Evolutionary conservation across 2,329 filamentous ascomycete species (phyloP), one percentile per base, ranked within the genome.

Genomic region (Fusarium succisae): DNA sequence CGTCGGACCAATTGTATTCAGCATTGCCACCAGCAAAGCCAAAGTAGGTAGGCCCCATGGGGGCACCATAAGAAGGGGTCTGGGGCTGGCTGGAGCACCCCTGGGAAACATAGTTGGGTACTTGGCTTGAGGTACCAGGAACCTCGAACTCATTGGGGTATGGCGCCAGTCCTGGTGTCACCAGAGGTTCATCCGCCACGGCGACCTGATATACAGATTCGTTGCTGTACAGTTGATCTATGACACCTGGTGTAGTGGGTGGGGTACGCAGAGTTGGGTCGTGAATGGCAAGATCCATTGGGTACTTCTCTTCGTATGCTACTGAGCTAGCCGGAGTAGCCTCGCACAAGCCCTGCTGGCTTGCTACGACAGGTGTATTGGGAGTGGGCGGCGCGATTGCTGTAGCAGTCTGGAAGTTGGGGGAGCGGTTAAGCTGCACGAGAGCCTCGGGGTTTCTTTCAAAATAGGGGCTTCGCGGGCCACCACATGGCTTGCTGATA

Each of bases 1-100:
- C 83, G 56, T 85, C 83, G 10, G 88, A 84, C 83, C 88, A 89
- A 74, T 86, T 85, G 76, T 87, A 89, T 70, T 89, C 87, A 22
- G 84, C 78, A 45, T 84, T 86, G 37, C 76, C 80, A 39, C 78
- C 80, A 62, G 81, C 80, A 58, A 79, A 82, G 35, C 76, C 79
- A 59, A 83, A 84, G 55, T 86, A 87, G 15, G 80, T 77, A 15
- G 84, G 81, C 3, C 83, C 82, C 77, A 88, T 83, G 59, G 82
- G 81, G 53, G 82, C 80, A 8, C 82, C 79, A 57, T 85, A 86
- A 5, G 86, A 83, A 9, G 87, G 87, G 6, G 88, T 88, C 22
- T 84, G 81, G 15, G 87, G 85, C 65, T 88, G 84, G 78, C 84
- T 87, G 18, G 79, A 74, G 56, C 80, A 77, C 73, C 76, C 79